Evolutionary conservation across 768 basidiomycete species (phyloP).

Genomic region (Tricholoma hemisulphureum): DNA sequence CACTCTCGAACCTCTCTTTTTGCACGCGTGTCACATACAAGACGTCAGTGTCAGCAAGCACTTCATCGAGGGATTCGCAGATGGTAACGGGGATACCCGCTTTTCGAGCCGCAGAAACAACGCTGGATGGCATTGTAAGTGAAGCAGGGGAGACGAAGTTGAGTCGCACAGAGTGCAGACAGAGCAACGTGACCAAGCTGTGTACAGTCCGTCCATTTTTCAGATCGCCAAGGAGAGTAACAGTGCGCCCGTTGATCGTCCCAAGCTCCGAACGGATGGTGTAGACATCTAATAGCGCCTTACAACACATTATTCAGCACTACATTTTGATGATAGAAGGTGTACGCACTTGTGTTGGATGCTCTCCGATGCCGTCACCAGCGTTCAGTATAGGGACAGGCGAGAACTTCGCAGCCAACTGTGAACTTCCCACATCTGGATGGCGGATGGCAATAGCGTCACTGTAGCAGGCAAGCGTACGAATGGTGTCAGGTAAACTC

Average conservation of each 20-base stretch:
- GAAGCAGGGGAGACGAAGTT: slow-evolving; percentile 92
- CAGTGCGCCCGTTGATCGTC: slow-evolving; percentile 93
- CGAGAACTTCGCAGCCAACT: slow-evolving; percentile 93
- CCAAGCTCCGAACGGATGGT: slow-evolving; percentile 98
- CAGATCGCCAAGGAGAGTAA: slow-evolving; percentile 91
- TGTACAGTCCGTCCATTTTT: slow-evolving; percentile 99
- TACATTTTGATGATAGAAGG: background rate
- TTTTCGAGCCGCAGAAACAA: slow-evolving; percentile 80
- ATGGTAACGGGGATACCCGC: slow-evolving; percentile 77
- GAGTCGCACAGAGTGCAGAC: slow-evolving; percentile 87
- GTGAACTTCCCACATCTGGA: slow-evolving; percentile 91
- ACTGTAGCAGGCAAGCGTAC: slow-evolving; percentile 92
- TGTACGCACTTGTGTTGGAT: slow-evolving; percentile 83
- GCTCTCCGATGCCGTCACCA: slow-evolving; percentile 96
- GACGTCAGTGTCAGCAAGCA: slow-evolving; percentile 90
- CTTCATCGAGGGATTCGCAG: slow-evolving; percentile 88
- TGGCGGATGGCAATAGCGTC: slow-evolving; percentile 95
- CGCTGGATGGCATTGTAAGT: slow-evolving; percentile 84
- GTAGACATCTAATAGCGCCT: slow-evolving; percentile 86
- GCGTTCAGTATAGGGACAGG: slow-evolving; percentile 96
- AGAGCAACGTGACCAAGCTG: slow-evolving; percentile 88
- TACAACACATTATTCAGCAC: slow-evolving; percentile 10
- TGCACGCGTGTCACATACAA: slow-evolving; percentile 96
- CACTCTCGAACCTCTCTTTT: slow-evolving; percentile 85
- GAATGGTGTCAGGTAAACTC: slow-evolving; percentile 86